Base-by-base conservation (phyloP, 768 basidiomycete genomes). In the Tricholoma bakamatsutake region DNA sequence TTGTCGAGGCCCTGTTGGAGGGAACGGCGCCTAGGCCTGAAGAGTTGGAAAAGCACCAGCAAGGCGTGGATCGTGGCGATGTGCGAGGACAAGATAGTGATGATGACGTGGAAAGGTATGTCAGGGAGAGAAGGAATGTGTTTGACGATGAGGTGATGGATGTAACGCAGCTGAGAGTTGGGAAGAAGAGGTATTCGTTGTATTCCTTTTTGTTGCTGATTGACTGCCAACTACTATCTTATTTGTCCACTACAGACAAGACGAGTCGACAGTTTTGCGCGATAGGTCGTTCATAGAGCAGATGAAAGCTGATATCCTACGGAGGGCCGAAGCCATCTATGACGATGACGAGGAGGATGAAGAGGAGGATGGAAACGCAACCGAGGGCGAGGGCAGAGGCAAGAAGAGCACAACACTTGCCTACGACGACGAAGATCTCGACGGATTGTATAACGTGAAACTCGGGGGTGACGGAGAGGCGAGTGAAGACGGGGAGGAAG, bases 231-330 rank as follows among this genome's bases (percentile, higher is more conserved):
- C n/a, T 59, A 43, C 27, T 54, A 48, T 10, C 18, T 30, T 46
- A 28, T 49, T 27, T 51, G 12, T 35, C 42, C 8, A 43, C 3
- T 50, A 28, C 49, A 83, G 83, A 21, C 76, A 78, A 33, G 77
- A 82, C 28, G 73, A 71, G 12, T 60, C 64, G n/a, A 63, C 66
- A 15, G 62, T 81, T 12, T 66, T 84, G 7, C 75, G 76, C 12
- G 88, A 93, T 62, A 77, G 76, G 5, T 68, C 75, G 1, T 80
- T 80, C 63, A 76, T 82, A n/a, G 84, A 85, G 40, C 72, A 85
- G 60, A 87, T 94, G 81, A 93, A 95, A 64, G 82, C 82, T 1
- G 86, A 89, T 53, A 94, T 94, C 61, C 75, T 94, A 12, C 81
- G 90, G 27, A 79, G 88, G 4, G 86, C 82, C 0, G 87, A 93